These are phyloP conservation scores for Anastatica hierochuntica DNA, from an alignment of 345 rosid species.

Conservation along the genomic window DNA sequence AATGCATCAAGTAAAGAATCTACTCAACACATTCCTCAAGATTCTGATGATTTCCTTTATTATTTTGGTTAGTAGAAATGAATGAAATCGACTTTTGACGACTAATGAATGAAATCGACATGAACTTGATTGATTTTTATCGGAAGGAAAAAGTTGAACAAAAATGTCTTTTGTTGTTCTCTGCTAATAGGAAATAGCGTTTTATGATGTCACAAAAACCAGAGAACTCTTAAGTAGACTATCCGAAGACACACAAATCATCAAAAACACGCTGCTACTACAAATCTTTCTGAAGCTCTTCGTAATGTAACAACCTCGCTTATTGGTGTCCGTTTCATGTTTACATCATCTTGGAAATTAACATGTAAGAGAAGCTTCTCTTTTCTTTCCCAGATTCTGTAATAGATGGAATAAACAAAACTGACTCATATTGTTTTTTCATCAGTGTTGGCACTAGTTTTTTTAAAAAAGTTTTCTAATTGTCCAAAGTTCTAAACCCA, in stretches of 20 bases:
- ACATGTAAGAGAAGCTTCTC: conserved; percentile 31
- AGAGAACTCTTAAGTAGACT: conserved; percentile 62
- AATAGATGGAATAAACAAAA: neutral
- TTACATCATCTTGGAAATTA: conserved; percentile 55
- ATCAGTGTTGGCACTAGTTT: conserved; percentile 76
- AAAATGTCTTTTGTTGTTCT: no score
- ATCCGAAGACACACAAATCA: conserved; percentile 59
- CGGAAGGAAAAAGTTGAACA: no score
- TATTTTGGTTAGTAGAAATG: no score
- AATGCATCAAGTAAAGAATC: conserved; percentile 35
- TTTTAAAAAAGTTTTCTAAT: no score
- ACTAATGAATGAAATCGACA: neutral
- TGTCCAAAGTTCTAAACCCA: no score
- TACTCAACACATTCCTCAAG: neutral
- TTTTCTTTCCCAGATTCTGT: neutral
- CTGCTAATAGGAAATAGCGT: conserved; percentile 44
- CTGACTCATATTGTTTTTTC: conserved; percentile 3
- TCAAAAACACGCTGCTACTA: conserved; percentile 64
- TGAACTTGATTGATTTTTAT: no score
- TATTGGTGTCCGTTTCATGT: conserved; percentile 59
- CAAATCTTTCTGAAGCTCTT: conserved; percentile 59
- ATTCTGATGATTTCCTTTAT: neutral
- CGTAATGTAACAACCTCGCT: conserved; percentile 44
- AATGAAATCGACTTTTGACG: neutral
- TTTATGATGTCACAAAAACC: conserved; percentile 53